A percentile compares a stretch with the other conserved stretches of the same genome.
Evolutionary conservation across 2,329 filamentous ascomycete genomes (phyloP).

Genomic region (Colletotrichum musicola): DNA sequence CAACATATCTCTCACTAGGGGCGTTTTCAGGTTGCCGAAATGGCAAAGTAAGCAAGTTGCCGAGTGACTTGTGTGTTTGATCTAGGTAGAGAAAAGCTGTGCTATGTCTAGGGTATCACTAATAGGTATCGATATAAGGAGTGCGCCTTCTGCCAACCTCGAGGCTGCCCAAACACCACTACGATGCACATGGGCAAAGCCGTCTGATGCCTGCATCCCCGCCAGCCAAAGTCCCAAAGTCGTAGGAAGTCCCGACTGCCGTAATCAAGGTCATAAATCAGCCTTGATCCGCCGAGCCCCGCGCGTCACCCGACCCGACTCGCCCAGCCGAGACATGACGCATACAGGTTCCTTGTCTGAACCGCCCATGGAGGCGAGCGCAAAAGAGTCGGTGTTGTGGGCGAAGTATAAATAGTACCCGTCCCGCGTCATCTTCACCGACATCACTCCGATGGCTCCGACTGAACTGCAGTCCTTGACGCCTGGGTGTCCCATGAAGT

Average conservation of each 20-base stretch:
- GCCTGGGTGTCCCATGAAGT: slow-evolving; percentile 93
- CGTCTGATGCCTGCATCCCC: neutral
- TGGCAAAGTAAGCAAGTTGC: neutral
- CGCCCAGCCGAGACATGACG: slow-evolving; percentile 84
- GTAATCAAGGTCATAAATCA: slow-evolving; percentile 27
- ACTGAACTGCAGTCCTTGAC: slow-evolving; percentile 82
- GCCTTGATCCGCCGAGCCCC: slow-evolving; percentile 64
- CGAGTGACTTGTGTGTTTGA: neutral
- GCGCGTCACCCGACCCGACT: slow-evolving; percentile 65
- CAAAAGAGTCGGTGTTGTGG: slow-evolving; percentile 93
- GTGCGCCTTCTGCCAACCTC: neutral
- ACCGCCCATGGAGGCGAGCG: slow-evolving; percentile 88
- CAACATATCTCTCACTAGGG: neutral
- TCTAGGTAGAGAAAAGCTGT: slow-evolving; percentile 31
- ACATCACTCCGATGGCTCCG: slow-evolving; percentile 92
- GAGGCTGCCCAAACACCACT: neutral
- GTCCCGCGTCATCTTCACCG: slow-evolving; percentile 83
- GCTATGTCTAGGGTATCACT: slow-evolving; percentile 34
- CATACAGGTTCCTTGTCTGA: slow-evolving; percentile 80
- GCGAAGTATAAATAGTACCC: slow-evolving; percentile 92
- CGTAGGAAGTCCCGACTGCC: neutral
- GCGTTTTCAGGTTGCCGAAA: too few relatives aligned
- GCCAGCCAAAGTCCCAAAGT: neutral
- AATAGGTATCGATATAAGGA: slow-evolving; percentile 8
- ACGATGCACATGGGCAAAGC: neutral